These are phyloP conservation scores for Penicillium parvum DNA, from an alignment of 495 filamentous ascomycete genomes.

Conservation along the genomic window DNA sequence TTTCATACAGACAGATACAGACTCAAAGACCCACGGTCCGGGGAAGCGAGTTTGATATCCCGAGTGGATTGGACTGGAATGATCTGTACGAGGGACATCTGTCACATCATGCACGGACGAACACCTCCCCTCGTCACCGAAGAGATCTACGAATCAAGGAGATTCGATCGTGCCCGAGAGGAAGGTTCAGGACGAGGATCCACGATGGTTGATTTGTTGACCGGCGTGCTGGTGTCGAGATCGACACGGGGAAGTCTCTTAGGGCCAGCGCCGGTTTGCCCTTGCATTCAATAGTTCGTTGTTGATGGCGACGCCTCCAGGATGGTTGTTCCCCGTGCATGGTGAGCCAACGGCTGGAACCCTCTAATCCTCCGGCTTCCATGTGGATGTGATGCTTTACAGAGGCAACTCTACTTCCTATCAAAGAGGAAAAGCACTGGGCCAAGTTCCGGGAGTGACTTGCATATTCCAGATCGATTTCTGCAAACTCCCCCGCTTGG, in stretches of 20 bases:
- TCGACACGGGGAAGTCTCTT: conserved; percentile 33
- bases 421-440: not conserved
- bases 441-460: not conserved
- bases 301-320: conserved; percentile 11
- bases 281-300: conserved; percentile 42
- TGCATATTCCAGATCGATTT: conserved; percentile 19
- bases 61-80: conserved; percentile 12
- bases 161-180: conserved; percentile 20
- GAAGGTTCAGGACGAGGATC: conserved; percentile 20
- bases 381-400: conserved; percentile 18
- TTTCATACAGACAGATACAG: conserved; percentile 35
- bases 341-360: conserved; percentile 1
- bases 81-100: conserved; percentile 24
- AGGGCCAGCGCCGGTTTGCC: conserved; percentile 27
- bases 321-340: conserved; percentile 14
- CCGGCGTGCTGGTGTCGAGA: conserved; percentile 29
- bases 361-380: conserved; percentile 13
- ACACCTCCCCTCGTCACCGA: conserved; percentile 3
- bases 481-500: not conserved
- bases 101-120: conserved; percentile 38
- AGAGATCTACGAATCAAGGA: conserved; percentile 34
- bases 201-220: conserved; percentile 38
- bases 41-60: conserved; percentile 22
- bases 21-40: conserved; percentile 17
- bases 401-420: not conserved